Evolutionary conservation across 495 filamentous ascomycete genomes (phyloP).

Genomic region (Parathielavia hyrcaniae): DNA sequence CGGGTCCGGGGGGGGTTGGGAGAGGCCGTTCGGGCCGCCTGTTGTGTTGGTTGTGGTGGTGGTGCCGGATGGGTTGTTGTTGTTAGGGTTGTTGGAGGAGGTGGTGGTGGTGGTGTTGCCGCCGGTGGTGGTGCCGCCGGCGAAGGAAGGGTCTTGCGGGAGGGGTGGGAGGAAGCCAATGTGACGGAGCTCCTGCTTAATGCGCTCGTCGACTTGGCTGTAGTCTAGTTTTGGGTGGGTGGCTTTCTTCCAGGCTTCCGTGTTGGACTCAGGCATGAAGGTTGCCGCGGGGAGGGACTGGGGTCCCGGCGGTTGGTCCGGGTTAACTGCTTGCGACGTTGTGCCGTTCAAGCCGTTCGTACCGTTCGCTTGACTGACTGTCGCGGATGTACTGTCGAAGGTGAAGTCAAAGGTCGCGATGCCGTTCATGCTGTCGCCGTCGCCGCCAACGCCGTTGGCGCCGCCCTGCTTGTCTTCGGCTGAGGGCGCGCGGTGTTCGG

Average conservation of each 20-base stretch:
- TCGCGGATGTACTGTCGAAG: slow-evolving; percentile 9
- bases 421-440: slow-evolving; percentile 40
- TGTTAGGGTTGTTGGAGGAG: slow-evolving; percentile 50
- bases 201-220: slow-evolving; percentile 75
- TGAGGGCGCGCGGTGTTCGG: slow-evolving; percentile 63
- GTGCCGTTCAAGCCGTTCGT: slow-evolving; percentile 35
- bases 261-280: slow-evolving; percentile 64
- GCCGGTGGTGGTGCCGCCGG: slow-evolving; percentile 37
- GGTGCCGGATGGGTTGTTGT: slow-evolving; percentile 51
- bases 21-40: too few species aligned
- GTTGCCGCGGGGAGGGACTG: slow-evolving; percentile 59
- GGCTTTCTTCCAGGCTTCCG: slow-evolving; percentile 52
- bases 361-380: slow-evolving; percentile 43
- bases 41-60: too few species aligned
- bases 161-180: slow-evolving; percentile 78
- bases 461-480: slow-evolving; percentile 49
- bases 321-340: slow-evolving; percentile 17
- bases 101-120: slow-evolving; percentile 54
- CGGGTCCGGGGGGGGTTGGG: slow-evolving; percentile 40
- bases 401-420: slow-evolving; percentile 20
- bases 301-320: slow-evolving; percentile 16
- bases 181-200: slow-evolving; percentile 87
- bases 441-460: slow-evolving; percentile 53
- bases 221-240: slow-evolving; percentile 69
- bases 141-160: slow-evolving; percentile 34